Evolutionary conservation across 2,329 filamentous ascomycete genomes (phyloP).

Genomic region (Thielaviopsis euricoi): DNA sequence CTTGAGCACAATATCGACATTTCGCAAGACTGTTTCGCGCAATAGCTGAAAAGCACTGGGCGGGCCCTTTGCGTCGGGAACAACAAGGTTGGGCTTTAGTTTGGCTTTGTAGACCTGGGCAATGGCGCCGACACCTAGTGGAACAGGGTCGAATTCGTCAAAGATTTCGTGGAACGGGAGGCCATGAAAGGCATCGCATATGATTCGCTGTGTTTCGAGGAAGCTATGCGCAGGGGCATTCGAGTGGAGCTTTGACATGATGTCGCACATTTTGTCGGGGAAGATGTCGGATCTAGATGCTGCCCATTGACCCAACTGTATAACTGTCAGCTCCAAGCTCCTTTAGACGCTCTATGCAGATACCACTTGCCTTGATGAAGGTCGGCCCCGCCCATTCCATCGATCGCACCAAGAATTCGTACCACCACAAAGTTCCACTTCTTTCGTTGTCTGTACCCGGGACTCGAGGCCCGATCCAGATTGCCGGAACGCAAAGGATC

Average conservation of each 20-base stretch:
- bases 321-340: neutral
- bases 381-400: slow-evolving; percentile 93
- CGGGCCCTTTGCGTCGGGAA: slow-evolving; percentile 19
- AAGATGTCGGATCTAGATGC: slow-evolving; percentile 95
- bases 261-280: slow-evolving; percentile 73
- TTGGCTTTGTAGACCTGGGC: slow-evolving; percentile 96
- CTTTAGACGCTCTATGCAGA: neutral
- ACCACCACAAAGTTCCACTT: slow-evolving; percentile 84
- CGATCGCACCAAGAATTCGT: slow-evolving; percentile 63
- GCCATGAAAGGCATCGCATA: slow-evolving; percentile 67
- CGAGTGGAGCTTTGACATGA: slow-evolving; percentile 91
- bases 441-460: slow-evolving; percentile 56
- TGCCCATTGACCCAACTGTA: slow-evolving; percentile 87
- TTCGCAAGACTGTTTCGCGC: slow-evolving; percentile 44
- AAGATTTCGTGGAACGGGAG: slow-evolving; percentile 80
- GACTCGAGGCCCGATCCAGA: slow-evolving; percentile 59
- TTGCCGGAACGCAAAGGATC: slow-evolving; percentile 57
- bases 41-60: slow-evolving; percentile 11
- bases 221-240: slow-evolving; percentile 86
- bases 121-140: slow-evolving; percentile 86
- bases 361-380: slow-evolving; percentile 67
- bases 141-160: slow-evolving; percentile 80
- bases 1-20: slow-evolving; percentile 75
- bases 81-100: slow-evolving; percentile 56
- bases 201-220: slow-evolving; percentile 58